Base-by-base conservation (phyloP, 257 asterid genomes). In the Henckelia pumila region DNA sequence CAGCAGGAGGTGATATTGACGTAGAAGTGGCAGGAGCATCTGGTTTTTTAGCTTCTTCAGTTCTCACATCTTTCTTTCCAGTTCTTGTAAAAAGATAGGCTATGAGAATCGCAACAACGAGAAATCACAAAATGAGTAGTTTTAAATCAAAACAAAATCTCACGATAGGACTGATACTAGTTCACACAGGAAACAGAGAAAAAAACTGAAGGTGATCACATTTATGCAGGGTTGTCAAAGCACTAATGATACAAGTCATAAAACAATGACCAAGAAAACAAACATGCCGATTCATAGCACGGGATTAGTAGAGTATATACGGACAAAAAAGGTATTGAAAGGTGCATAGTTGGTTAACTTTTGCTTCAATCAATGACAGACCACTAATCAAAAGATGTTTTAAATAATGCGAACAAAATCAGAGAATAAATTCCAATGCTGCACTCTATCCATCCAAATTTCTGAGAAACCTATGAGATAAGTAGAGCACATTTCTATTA, bases 21-120 rank as follows among this genome's bases (percentile, higher is more conserved):
- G 81, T 75, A 35, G 82, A 10, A 57, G 72, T 19, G 13, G 78
- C 57, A 59, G 86, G 70, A 73, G 65, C 75, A 4, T 53, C 82
- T 16, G 76, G 66, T 24, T 7, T 74, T 73, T 70, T 85, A 50
- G 64, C 79, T 61, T 78, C 82, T 16, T 81, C 67, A 1, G 74
- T 20, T 58, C 29, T 79, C 28, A 17, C 73, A 9, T 76, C 82
- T 63, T 81, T 86, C 63, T 73, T 71, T 40, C 67, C 79, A 7
- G 95, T 84, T 75, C 95, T 81, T 68, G 65, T 63, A 64, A 85
- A 81, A 77, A 83, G 78, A 73, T 89, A 92, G 55, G 80, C 98
- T 92, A 78, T 71, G 77, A 63, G 56, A 70, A 29, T 49, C 26
- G 56, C 47, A 32, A 3, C 23, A 37, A 22, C n/a, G 13, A 70